Conservation (phyloP, 768 basidiomycete species). For the Russula compacta region DNA sequence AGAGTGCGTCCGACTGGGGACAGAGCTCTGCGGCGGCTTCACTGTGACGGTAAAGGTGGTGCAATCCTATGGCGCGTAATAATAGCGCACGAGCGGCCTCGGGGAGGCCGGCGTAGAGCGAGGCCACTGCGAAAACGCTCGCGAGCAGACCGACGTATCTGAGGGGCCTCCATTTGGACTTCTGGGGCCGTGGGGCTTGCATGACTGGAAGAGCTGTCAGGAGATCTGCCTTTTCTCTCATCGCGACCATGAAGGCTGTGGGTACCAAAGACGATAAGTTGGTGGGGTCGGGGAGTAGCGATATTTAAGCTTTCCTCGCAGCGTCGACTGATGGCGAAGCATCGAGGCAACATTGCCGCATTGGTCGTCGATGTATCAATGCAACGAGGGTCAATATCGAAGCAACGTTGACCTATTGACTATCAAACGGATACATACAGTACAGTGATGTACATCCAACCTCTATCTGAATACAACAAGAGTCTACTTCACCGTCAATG, state of each 20-base stretch:
- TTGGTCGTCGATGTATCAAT: no score
- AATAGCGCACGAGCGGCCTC: background rate
- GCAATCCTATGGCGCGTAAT: background rate
- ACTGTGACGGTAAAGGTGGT: constrained; percentile 24
- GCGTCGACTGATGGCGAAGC: no score
- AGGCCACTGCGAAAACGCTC: background rate
- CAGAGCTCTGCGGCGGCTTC: constrained; percentile 23
- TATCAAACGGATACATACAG: no score
- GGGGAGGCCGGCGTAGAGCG: background rate
- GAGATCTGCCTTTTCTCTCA: background rate
- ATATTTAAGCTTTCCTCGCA: no score
- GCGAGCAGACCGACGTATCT: background rate
- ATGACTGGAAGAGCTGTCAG: background rate
- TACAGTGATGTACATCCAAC: no score
- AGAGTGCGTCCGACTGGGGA: no score
- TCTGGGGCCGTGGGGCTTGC: background rate
- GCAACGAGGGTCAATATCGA: no score
- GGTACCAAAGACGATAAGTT: background rate
- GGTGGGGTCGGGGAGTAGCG: background rate
- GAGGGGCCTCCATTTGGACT: background rate
- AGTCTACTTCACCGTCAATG: no score
- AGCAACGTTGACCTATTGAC: no score
- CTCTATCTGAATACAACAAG: no score
- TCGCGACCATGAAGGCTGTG: background rate
- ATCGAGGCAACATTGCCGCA: no score